Evolutionary conservation across 192 early-diverging fungal genomes (phyloP), one percentile per base, ranked within the genome.

Genomic region (Haplosporangium gracile): DNA sequence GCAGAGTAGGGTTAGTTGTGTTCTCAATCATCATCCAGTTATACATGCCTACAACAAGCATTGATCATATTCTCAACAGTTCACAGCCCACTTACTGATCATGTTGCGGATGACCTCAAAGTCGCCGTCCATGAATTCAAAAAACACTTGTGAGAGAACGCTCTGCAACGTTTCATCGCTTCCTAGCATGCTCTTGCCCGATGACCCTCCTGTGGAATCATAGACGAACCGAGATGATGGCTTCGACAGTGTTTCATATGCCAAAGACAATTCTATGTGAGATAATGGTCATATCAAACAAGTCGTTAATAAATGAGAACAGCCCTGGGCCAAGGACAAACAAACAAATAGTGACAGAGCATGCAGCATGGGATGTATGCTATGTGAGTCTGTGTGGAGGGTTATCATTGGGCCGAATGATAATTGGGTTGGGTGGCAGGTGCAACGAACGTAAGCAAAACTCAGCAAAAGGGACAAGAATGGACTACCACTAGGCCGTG

Each of bases 71-170:
- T 4, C 18, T 18, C 20, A 22, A 51, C 49, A 51, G 16, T 20
- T 0, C 49, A 51, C 4, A 18, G 2, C 49, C 49, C 34, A 89
- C 90, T 83, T 90, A 92, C 92, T 85, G 47, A 92, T 90, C 87
- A 92, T 90, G 39, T 90, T 85, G 3, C 92, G 82, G 43, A 92
- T 90, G 45, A 88, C 91, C 70, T 92, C 90, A 77, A 92, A 92
- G 75, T 92, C 92, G 53, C 92, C 92, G 74, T 92, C 92, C 88
- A 92, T 88, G 70, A 92, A 91, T 78, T 92, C 92, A 43, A 90
- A 88, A 70, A 92, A 92, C 55, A 90, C 91, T 47, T 92, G 91
- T 49, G 90, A 90, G 60, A 92, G 87, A 24, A 91, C 91, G 60
- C 89, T 82, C 38, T 92, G 91, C 43, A 92, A 77, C 29, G 91